phyloP scores from a whole-genome alignment of 208 protist species.

The Trypanosoma melophagium region DNA sequence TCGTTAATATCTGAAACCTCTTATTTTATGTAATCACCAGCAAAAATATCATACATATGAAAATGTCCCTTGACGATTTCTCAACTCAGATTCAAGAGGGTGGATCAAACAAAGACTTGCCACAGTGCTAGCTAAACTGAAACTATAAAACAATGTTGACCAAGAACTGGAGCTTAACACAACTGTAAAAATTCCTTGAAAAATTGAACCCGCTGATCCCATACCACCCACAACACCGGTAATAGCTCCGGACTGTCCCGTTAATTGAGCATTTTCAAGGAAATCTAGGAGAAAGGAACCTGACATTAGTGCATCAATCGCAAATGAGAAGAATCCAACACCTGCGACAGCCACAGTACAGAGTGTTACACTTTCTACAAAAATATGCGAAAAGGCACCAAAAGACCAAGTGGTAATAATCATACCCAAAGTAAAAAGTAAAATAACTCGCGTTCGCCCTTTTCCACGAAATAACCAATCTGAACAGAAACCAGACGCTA shows the following conservation, averaged over 20 bases:
- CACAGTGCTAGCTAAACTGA: slow-evolving; percentile 24
- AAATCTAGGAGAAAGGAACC: slow-evolving; percentile 33
- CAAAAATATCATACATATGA: slow-evolving; percentile 7
- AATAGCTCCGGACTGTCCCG: slow-evolving; percentile 20
- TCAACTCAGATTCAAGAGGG: slow-evolving; percentile 2
- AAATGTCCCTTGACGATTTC: background rate
- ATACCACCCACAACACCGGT: slow-evolving; percentile 43
- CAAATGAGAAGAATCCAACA: slow-evolving; percentile 47
- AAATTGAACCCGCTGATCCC: slow-evolving; percentile 37
- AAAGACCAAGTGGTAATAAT: slow-evolving; percentile 4
- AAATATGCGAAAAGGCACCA: slow-evolving; percentile 2
- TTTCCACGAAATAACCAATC: slow-evolving; percentile 29
- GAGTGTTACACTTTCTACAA: slow-evolving; percentile 7
- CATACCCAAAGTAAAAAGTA: slow-evolving; percentile 30
- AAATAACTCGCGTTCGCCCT: slow-evolving; percentile 25
- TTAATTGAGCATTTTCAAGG: slow-evolving; percentile 19
- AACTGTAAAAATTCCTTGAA: slow-evolving; percentile 36
- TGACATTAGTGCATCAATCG: slow-evolving; percentile 33
- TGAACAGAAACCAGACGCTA: slow-evolving; percentile 34
- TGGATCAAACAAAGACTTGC: slow-evolving; percentile 19
- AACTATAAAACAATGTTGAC: slow-evolving; percentile 30
- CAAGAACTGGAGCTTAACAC: slow-evolving; percentile 30
- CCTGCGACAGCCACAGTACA: slow-evolving; percentile 13
- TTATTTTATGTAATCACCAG: background rate
- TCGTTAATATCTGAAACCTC: no score